phyloP scores from a whole-genome alignment of 805 yeast genomes.

The Ogataea pignaliae region DNA sequence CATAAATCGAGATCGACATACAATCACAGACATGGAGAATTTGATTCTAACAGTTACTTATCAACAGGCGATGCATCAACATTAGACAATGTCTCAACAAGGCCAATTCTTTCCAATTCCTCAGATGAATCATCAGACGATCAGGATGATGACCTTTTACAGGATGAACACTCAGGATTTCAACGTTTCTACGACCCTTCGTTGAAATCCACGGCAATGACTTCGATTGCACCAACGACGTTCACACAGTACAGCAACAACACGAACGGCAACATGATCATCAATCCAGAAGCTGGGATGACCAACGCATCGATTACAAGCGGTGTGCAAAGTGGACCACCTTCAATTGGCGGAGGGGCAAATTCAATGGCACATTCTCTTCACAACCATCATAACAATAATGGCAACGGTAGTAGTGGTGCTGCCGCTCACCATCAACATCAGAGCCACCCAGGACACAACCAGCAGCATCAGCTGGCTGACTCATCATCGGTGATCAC shows the following conservation, averaged over 20 bases:
- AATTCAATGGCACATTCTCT: background rate
- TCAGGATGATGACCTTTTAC: slow-evolving; percentile 7
- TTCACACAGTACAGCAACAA: slow-evolving; percentile 15
- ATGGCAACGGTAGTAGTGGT: background rate
- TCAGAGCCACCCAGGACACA: background rate
- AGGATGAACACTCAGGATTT: slow-evolving; percentile 4
- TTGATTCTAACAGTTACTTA: slow-evolving; percentile 14
- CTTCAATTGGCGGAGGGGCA: slow-evolving; percentile 8
- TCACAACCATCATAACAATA: too few species aligned
- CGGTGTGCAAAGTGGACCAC: slow-evolving; percentile 6
- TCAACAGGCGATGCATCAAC: slow-evolving; percentile 18
- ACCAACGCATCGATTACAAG: slow-evolving; percentile 3
- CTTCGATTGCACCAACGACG: slow-evolving; percentile 42
- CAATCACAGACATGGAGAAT: background rate
- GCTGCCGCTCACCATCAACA: background rate
- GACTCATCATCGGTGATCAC: slow-evolving; percentile 32
- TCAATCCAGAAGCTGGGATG: slow-evolving; percentile 17
- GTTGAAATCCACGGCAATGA: slow-evolving; percentile 42
- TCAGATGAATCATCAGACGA: slow-evolving; percentile 25
- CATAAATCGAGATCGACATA: background rate
- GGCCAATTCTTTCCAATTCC: slow-evolving; percentile 42
- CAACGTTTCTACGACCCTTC: slow-evolving; percentile 21
- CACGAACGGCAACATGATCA: slow-evolving; percentile 14
- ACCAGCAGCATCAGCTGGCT: slow-evolving; percentile 1
- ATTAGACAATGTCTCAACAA: slow-evolving; percentile 39